Conservation (phyloP, 208 protist species). For the Acanthamoeba healyi region DNA sequence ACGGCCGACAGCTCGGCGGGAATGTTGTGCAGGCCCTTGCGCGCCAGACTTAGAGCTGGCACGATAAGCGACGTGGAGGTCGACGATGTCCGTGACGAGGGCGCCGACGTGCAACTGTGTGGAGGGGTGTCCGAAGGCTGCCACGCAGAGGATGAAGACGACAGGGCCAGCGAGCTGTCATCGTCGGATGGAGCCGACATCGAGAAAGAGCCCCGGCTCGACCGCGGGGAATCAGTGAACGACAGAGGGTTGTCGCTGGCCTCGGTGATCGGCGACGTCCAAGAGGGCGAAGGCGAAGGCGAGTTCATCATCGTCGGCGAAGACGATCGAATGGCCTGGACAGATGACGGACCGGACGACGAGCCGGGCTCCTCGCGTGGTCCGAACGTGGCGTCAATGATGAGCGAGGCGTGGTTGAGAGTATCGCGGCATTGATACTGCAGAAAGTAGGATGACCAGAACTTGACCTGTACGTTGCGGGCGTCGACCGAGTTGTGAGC, state of each 20-base stretch:
- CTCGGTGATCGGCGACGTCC: neutral
- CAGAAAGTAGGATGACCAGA: conserved; percentile 52
- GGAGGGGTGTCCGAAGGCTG: neutral
- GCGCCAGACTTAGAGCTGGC: neutral
- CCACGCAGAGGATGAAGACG: neutral
- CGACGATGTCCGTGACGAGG: neutral
- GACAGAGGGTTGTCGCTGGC: neutral
- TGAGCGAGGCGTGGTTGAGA: conserved; percentile 6
- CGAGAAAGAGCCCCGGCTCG: neutral
- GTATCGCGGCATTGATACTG: conserved; percentile 43
- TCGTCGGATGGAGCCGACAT: neutral
- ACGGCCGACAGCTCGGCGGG: neutral
- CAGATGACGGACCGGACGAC: neutral
- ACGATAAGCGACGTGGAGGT: neutral
- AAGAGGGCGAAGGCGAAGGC: neutral
- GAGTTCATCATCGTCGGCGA: neutral
- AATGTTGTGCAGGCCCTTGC: conserved; percentile 50
- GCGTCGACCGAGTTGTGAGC: too few relatives aligned
- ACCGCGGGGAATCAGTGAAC: neutral
- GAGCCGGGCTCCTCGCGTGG: neutral
- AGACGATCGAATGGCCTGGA: neutral
- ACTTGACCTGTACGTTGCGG: too few relatives aligned
- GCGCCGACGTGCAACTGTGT: neutral
- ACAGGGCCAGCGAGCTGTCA: neutral
- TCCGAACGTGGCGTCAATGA: conserved; percentile 47